These are phyloP conservation scores for Oryza australiensis DNA, from an alignment of 176 grass and related monocot genomes.

Conservation along the genomic window DNA sequence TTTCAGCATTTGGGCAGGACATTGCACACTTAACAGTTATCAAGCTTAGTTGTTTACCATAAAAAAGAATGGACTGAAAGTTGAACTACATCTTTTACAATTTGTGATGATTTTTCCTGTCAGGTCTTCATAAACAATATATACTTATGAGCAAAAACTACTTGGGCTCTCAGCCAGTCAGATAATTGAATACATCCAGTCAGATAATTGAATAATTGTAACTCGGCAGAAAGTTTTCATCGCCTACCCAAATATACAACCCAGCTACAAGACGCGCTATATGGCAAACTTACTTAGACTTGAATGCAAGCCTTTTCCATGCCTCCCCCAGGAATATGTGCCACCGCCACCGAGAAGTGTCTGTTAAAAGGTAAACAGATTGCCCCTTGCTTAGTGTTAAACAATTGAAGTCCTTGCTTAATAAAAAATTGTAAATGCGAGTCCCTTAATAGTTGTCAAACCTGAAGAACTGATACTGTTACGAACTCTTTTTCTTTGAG, in stretches of 20 bases:
- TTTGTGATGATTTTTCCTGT: constrained; percentile 7
- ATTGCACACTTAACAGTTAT: background rate
- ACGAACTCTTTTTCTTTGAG: constrained; percentile 72
- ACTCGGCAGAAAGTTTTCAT: background rate
- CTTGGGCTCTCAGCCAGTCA: background rate
- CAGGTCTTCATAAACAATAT: constrained; percentile 18
- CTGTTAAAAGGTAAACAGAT: constrained; percentile 37
- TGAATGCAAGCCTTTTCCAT: constrained; percentile 84
- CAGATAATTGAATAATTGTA: background rate
- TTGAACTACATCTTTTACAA: background rate
- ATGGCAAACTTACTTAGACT: constrained; percentile 54
- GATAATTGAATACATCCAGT: background rate
- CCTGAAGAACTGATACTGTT: constrained; percentile 81
- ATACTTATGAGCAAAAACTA: constrained; percentile 7
- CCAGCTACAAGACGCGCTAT: background rate
- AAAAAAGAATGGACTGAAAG: background rate
- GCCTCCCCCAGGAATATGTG: constrained; percentile 72
- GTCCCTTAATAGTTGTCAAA: constrained; percentile 19
- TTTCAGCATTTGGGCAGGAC: background rate
- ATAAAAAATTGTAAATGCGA: constrained; percentile 8
- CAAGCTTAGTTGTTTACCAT: constrained; percentile 9
- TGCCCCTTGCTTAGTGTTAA: background rate
- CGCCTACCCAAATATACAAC: background rate
- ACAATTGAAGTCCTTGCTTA: constrained; percentile 2
- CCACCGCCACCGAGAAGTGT: constrained; percentile 89